These are phyloP conservation scores for Tirmania nivea DNA, from an alignment of 495 filamentous ascomycete species.

Conservation along the genomic window DNA sequence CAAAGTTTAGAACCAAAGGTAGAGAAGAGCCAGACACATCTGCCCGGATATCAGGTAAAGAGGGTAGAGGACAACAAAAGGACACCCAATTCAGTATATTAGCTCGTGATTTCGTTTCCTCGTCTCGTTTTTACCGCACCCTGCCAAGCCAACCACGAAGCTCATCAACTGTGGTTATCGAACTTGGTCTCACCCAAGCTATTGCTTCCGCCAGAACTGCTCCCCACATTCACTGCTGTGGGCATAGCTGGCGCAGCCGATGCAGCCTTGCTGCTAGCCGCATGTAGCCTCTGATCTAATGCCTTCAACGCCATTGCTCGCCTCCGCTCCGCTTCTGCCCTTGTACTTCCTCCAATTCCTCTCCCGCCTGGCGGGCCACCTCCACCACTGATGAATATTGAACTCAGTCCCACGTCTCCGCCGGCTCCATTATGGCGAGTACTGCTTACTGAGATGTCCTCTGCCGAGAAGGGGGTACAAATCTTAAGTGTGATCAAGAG, in stretches of 20 bases:
- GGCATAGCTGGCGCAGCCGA: conserved; percentile 28
- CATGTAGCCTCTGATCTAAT: conserved; percentile 68
- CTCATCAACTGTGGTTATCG: conserved; percentile 22
- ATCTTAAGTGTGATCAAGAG: conserved; percentile 49
- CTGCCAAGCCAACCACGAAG: too few relatives aligned
- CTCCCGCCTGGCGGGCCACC: conserved; percentile 22
- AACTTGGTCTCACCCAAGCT: conserved; percentile 44
- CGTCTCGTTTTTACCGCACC: too few relatives aligned
- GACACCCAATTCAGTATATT: too few relatives aligned
- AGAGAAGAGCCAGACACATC: too few relatives aligned
- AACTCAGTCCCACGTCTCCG: conserved; percentile 46
- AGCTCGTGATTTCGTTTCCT: too few relatives aligned
- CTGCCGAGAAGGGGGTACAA: conserved; percentile 68
- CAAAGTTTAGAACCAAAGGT: too few relatives aligned
- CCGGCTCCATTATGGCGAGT: conserved; percentile 39
- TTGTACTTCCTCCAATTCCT: conserved; percentile 32
- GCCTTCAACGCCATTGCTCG: conserved; percentile 76
- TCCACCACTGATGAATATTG: conserved; percentile 27
- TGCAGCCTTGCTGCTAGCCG: conserved; percentile 22
- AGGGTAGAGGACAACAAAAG: too few relatives aligned
- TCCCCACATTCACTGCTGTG: conserved; percentile 27
- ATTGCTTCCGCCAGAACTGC: conserved; percentile 26
- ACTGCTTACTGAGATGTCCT: conserved; percentile 63
- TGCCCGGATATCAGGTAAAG: too few relatives aligned
- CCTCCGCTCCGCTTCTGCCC: conserved; percentile 81